Evolutionary conservation across 208 protist species (phyloP).

Genomic region (Trypanosomatidae sp.): DNA sequence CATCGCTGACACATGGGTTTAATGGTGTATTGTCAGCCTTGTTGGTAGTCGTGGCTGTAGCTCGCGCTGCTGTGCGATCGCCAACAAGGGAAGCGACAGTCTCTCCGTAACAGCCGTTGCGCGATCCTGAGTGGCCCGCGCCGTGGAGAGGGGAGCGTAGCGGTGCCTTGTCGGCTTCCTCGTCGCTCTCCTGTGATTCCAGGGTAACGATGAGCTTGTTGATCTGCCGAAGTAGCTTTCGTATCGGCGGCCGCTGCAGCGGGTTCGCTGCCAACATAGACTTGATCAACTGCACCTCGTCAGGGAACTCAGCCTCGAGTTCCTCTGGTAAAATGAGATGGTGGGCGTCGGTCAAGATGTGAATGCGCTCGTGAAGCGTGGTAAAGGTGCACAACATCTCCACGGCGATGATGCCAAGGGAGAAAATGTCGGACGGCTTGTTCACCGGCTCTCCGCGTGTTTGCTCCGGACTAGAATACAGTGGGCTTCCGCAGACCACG

Average conservation of each 20-base stretch:
- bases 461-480: constrained; percentile 88
- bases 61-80: not conserved
- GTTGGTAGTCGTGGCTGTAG: not conserved
- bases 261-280: constrained; percentile 43
- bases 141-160: not conserved
- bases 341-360: constrained; percentile 57
- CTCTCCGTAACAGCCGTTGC: not conserved
- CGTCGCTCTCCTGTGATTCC: constrained; percentile 27
- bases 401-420: constrained; percentile 75
- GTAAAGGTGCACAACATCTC: constrained; percentile 78
- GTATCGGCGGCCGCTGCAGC: constrained; percentile 24
- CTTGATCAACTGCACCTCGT: constrained; percentile 52
- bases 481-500: constrained; percentile 52
- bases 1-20: not conserved
- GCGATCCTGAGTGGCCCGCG: not conserved
- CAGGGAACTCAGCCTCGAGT: constrained; percentile 31
- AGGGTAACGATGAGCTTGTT: constrained; percentile 24
- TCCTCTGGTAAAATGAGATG: constrained; percentile 38
- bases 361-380: constrained; percentile 73
- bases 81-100: not conserved
- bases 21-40: not conserved
- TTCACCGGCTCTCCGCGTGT: constrained; percentile 42
- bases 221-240: constrained; percentile 39
- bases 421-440: constrained; percentile 76
- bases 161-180: constrained; percentile 10